Evolutionary conservation across 345 rosid genomes (phyloP).

Genomic region (Hibiscus tridactylites): DNA sequence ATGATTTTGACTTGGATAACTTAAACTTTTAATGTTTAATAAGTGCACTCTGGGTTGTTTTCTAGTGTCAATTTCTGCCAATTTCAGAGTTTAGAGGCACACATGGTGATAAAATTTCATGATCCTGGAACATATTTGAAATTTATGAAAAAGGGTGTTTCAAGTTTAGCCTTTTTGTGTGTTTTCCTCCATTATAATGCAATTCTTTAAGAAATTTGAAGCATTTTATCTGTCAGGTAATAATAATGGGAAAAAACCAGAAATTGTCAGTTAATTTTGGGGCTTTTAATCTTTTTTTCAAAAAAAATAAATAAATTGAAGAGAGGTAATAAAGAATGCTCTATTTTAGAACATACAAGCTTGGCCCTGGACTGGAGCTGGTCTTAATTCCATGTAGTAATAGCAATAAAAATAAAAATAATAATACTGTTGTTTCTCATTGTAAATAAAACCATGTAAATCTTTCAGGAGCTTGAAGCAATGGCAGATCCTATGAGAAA

Average conservation of each 20-base stretch:
- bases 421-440: background rate
- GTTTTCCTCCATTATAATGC: conserved; percentile 1
- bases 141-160: background rate
- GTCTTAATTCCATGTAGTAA: background rate
- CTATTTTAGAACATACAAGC: background rate
- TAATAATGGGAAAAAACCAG: background rate
- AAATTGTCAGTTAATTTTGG: conserved; percentile 4
- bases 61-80: background rate
- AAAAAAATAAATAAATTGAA: background rate
- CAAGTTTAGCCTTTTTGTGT: conserved; percentile 7
- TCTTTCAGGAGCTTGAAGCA: conserved; percentile 78
- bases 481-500: conserved; percentile 97
- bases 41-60: background rate
- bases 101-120: background rate
- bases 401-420: background rate
- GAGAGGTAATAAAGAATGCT: background rate
- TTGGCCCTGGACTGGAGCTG: background rate
- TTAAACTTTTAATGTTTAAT: background rate
- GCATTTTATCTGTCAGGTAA: conserved; percentile 3
- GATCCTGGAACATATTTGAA: conserved; percentile 15
- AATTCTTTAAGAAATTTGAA: background rate
- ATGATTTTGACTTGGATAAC: conserved; percentile 5
- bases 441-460: background rate
- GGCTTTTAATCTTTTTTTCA: background rate
- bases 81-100: background rate